Base-by-base conservation (phyloP, 345 rosid genomes). In the Citrus reticulata region DNA sequence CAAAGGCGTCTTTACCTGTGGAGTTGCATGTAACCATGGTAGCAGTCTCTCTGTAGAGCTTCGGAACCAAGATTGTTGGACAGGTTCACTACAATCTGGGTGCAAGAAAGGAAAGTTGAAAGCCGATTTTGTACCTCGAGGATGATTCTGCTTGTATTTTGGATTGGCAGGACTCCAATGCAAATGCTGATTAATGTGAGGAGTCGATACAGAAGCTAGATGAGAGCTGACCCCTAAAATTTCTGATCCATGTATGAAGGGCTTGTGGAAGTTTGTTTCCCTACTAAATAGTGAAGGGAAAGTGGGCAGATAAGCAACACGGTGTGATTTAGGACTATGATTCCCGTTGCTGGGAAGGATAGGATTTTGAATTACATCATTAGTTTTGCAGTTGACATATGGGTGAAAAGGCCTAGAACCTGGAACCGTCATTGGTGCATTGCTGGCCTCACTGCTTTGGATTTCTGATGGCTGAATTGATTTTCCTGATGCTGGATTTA, bases 91-190 rank as follows among this genome's bases (percentile, higher is more conserved):
- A 73, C 83, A 72, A 70, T 86, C 85, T 27, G 86, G 77, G 61
- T 75, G 77, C 79, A 82, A 71, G 75, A 89, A 89, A 20, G 91
- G 88, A 60, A 91, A 78, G 75, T 77, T 80, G 61, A 83, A 76
- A 66, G 72, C 77, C 66, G 88, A 85, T 67, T 73, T 70, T 70
- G 74, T 76, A 51, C 74, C 81, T 80, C 70, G 82, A 42, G 77
- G 82, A 13, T 37, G 79, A 75, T 66, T 75, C 66, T 72, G 84
- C 75, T 51, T 71, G 89, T 75, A 81, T 40, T 71, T 29, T 39
- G 67, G 73, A 70, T 82, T 81, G 9, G 80, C 81, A 57, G 77
- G 85, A 64, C 61, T 71, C 81, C 79, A 73, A 67, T 55, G 72
- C 63, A 70, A 68, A 66, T 66, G 64, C 77, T 76, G 81, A 74